A percentile compares a stretch with the other conserved stretches of the same genome.
These are phyloP conservation scores for Patellifolia procumbens DNA, from an alignment of 179 eudicot species.

Conservation along the genomic window DNA sequence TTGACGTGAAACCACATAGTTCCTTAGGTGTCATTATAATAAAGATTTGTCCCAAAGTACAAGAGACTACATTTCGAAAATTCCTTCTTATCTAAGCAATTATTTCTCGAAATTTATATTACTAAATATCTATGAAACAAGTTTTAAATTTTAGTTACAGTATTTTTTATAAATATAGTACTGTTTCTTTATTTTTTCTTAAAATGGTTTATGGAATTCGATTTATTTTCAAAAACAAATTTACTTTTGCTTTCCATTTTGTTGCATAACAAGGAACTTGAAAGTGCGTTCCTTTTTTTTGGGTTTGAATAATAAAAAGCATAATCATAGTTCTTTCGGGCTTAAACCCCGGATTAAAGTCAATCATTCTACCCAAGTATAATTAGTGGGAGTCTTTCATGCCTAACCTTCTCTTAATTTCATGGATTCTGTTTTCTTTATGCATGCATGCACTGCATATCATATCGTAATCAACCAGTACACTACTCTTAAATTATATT, in stretches of 20 bases:
- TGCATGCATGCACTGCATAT: slow-evolving; percentile 9
- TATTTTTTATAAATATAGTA: background rate
- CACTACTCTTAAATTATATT: background rate
- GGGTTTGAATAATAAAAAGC: background rate
- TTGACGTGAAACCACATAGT: background rate
- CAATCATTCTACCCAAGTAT: slow-evolving; percentile 47
- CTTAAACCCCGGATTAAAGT: slow-evolving; percentile 36
- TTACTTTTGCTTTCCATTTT: slow-evolving; percentile 1
- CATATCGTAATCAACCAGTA: background rate
- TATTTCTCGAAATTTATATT: background rate
- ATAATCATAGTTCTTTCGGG: background rate
- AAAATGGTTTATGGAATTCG: too few species aligned
- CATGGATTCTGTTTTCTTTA: slow-evolving; percentile 28
- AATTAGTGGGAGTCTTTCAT: slow-evolving; percentile 24
- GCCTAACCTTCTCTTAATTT: slow-evolving; percentile 41
- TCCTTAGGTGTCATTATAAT: background rate
- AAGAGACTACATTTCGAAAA: background rate
- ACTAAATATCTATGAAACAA: background rate
- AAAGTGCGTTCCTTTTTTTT: background rate
- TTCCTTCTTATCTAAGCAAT: slow-evolving; percentile 7
- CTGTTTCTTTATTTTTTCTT: too few species aligned
- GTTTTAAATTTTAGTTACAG: background rate
- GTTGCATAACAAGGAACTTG: background rate
- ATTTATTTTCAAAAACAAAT: too few species aligned
- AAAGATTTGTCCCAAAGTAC: background rate